These are phyloP conservation scores for Umbilicus rupestris DNA, from an alignment of 164 flowering plant species.

Conservation along the genomic window DNA sequence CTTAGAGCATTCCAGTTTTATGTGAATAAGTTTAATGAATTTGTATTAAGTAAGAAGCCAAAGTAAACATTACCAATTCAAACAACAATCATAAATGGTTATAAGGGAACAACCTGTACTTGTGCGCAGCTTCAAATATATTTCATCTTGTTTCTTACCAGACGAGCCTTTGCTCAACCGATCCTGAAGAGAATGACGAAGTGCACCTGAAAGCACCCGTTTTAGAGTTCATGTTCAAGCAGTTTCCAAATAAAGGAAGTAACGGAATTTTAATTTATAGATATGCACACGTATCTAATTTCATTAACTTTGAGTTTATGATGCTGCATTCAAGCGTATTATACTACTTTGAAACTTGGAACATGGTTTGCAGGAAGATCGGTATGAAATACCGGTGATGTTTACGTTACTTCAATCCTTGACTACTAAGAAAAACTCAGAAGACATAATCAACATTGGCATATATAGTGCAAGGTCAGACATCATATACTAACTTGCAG, in stretches of 20 bases:
- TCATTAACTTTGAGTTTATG: neutral
- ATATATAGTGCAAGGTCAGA: neutral
- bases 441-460: neutral
- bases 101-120: conserved; percentile 63
- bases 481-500: conserved; percentile 69
- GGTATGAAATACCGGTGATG: neutral
- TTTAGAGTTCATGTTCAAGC: neutral
- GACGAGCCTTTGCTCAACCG: conserved; percentile 75
- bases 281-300: neutral
- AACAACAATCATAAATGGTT: neutral
- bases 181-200: conserved; percentile 92
- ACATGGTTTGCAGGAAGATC: neutral
- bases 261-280: neutral
- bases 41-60: neutral
- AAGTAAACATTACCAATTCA: neutral
- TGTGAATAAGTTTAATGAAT: neutral
- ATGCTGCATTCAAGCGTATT: neutral
- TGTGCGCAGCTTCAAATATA: conserved; percentile 79
- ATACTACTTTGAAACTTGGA: neutral
- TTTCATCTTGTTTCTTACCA: conserved; percentile 79
- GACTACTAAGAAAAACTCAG: neutral
- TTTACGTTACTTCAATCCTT: neutral
- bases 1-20: neutral
- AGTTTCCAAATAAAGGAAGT: conserved; percentile 3
- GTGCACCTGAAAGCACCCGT: conserved; percentile 49